phyloP scores from a whole-genome alignment of 768 basidiomycete genomes.

The Termitomyces bulborhizus region DNA sequence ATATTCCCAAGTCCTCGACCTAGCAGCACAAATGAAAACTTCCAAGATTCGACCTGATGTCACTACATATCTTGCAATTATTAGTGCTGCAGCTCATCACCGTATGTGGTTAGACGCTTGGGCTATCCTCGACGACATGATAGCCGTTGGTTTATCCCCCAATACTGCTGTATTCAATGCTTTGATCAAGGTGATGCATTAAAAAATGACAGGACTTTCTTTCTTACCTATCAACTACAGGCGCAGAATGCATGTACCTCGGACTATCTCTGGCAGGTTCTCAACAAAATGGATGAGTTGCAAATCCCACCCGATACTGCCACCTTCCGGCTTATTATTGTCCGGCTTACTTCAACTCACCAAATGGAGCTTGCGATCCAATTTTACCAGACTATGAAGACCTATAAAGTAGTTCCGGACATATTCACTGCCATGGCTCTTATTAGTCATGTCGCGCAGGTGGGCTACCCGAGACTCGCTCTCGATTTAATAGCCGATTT shows the following conservation, averaged over 20 bases:
- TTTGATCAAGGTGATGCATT: slow-evolving; percentile 47
- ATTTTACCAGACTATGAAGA: slow-evolving; percentile 53
- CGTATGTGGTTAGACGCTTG: slow-evolving; percentile 45
- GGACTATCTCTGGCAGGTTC: slow-evolving; percentile 39
- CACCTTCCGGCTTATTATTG: slow-evolving; percentile 51
- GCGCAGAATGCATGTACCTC: slow-evolving; percentile 35
- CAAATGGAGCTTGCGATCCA: slow-evolving; percentile 66
- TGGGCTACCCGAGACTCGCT: slow-evolving; percentile 58
- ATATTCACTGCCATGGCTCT: slow-evolving; percentile 44
- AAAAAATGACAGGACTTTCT: background rate
- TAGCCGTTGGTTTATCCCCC: slow-evolving; percentile 39
- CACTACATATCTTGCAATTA: slow-evolving; percentile 49
- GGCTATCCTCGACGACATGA: slow-evolving; percentile 70
- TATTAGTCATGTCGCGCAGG: slow-evolving; percentile 45
- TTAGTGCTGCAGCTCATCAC: slow-evolving; percentile 40
- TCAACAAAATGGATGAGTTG: slow-evolving; percentile 50
- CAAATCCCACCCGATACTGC: slow-evolving; percentile 42
- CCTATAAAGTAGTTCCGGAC: slow-evolving; percentile 41
- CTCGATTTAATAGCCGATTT: slow-evolving; percentile 62
- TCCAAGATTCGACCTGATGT: slow-evolving; percentile 46
- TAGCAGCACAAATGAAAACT: slow-evolving; percentile 54
- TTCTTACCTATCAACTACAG: slow-evolving; percentile 22
- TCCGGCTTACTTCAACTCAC: slow-evolving; percentile 32
- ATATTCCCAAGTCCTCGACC: slow-evolving; percentile 33
- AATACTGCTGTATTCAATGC: slow-evolving; percentile 48